Evolutionary conservation across 805 yeast genomes (phyloP).

Genomic region (Metschnikowia gelsemii): DNA sequence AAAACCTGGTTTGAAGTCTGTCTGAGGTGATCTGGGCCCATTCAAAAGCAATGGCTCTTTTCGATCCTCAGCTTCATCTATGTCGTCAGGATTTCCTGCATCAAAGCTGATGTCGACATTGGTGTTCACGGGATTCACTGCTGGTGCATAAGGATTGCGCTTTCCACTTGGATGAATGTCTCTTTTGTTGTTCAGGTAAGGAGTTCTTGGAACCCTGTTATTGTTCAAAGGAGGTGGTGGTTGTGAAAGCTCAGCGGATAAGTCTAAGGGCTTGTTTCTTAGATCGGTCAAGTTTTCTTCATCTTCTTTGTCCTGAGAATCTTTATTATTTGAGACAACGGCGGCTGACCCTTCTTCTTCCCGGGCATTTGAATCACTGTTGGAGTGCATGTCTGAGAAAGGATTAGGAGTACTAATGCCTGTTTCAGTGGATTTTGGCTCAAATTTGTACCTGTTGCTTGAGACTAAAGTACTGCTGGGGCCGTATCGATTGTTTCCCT

Average conservation of each 20-base stretch:
- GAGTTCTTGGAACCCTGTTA: background rate
- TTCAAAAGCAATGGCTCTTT: constrained; percentile 13
- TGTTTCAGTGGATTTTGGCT: constrained; percentile 3
- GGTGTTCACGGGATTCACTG: constrained; percentile 8
- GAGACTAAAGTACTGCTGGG: constrained; percentile 10
- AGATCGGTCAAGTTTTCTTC: background rate
- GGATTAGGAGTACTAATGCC: constrained; percentile 4
- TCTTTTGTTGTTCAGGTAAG: background rate
- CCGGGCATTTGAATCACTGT: background rate
- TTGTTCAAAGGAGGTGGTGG: background rate
- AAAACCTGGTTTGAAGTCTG: constrained; percentile 17
- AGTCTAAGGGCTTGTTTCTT: background rate
- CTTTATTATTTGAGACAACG: background rate
- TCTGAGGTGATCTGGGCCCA: constrained; percentile 7
- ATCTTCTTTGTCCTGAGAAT: background rate
- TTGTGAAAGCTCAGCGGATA: background rate
- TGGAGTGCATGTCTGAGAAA: constrained; percentile 1
- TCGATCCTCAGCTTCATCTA: constrained; percentile 5
- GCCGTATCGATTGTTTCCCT: constrained; percentile 16
- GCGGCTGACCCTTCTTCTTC: background rate
- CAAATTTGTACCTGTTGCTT: constrained; percentile 10
- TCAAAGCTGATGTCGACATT: constrained; percentile 38
- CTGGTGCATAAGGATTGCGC: constrained; percentile 10
- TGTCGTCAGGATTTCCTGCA: constrained; percentile 14
- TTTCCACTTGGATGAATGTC: background rate